Evolutionary conservation across 2,329 filamentous ascomycete genomes (phyloP), one percentile per base, ranked within the genome.

Genomic region (Neopestalotiopsis sp.): DNA sequence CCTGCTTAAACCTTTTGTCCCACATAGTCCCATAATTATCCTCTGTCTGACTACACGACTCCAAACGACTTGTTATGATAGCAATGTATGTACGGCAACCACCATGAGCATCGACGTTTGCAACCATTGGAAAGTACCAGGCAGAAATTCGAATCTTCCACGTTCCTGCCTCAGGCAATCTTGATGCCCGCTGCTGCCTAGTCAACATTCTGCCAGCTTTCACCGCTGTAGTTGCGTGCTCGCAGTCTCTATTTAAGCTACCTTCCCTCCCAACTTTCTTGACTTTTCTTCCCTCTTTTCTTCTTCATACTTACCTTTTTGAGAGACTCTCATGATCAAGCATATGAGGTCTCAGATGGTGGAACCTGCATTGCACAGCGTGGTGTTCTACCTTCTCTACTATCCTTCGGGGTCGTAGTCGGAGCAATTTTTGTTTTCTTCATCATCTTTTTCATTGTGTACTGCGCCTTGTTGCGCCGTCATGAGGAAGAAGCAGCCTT

Each of bases 311-410:
- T 80, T 80, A 81, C 79, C 78, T 80, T 79, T 69, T 76, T 73
- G 69, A 38, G 40, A 67, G 32, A 52, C 45, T 34, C 30, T 17
- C 65, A 38, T 74, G 82, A 75, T 85, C 83, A 84, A 70, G 79
- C 82, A 81, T 74, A 70, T 75, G 75, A 72, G 73, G 69, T 70
- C 73, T 75, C 78, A 83, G 80, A 74, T 72, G 72, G 79, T 79
- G 78, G 77, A 78, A 79, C 81, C 82, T 84, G 81, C 83, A 84
- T 84, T 82, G 82, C 82, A 84, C 83, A 82, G 74, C 81, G 82
- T 79, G 82, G 82, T 77, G 81, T 82, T 78, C 76, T 77, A 77
- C 78, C 75, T 73, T 74, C 79, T 83, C 80, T 77, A 83, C 83
- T 84, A 81, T 80, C 81, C 81, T 84, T 83, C 79, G 78, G 80